These are phyloP conservation scores for Neurospora tetrasperma DNA, from an alignment of 495 filamentous ascomycete genomes.

Conservation along the genomic window DNA sequence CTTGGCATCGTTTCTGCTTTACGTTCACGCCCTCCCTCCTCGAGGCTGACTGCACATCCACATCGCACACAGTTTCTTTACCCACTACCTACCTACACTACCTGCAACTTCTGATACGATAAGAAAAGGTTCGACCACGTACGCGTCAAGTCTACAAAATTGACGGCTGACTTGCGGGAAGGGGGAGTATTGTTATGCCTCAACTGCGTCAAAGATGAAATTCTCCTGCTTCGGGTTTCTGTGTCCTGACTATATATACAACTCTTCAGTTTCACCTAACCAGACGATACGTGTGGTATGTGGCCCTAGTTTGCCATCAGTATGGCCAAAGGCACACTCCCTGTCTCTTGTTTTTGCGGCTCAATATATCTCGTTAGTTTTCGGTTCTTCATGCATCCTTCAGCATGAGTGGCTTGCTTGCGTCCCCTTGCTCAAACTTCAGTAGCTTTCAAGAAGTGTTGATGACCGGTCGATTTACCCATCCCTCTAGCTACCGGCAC, in stretches of 20 bases:
- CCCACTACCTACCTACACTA: background rate
- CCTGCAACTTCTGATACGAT: background rate
- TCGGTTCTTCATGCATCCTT: background rate
- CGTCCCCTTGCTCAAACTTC: background rate
- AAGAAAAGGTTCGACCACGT: background rate
- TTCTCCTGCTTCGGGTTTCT: background rate
- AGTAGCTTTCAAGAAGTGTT: background rate
- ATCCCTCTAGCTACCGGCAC: background rate
- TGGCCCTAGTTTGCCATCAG: background rate
- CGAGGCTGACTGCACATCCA: background rate
- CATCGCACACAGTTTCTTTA: background rate
- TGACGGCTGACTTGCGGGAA: too few species aligned
- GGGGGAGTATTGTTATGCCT: background rate
- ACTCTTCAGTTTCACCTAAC: background rate
- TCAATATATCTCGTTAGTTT: background rate
- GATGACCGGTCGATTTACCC: background rate
- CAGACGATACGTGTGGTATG: background rate
- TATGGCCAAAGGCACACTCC: background rate
- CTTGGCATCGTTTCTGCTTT: background rate
- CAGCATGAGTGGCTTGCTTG: background rate
- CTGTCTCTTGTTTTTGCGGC: background rate
- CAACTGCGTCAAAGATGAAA: too few species aligned
- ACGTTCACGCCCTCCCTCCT: background rate
- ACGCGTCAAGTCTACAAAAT: too few species aligned
- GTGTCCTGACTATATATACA: background rate